phyloP scores from a whole-genome alignment of 495 filamentous ascomycete genomes.

The Immersiella caudata region DNA sequence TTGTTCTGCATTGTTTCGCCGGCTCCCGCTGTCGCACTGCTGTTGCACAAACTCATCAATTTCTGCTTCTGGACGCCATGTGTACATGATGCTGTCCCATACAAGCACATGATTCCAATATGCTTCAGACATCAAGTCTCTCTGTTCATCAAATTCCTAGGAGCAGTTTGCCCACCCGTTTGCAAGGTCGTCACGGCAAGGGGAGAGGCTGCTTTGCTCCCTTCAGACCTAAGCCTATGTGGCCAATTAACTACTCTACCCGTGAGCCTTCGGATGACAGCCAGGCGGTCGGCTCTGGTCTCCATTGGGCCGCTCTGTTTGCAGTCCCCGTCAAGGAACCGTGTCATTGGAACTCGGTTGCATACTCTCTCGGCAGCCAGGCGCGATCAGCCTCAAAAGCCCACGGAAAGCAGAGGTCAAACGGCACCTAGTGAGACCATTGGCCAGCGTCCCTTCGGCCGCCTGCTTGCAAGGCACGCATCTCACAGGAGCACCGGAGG shows the following conservation, averaged over 20 bases:
- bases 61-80: neutral
- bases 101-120: neutral
- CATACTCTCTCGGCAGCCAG: constrained; percentile 29
- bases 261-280: constrained; percentile 6
- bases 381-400: constrained; percentile 28
- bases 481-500: neutral
- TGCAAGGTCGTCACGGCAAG: neutral
- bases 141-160: neutral
- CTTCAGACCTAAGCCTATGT: neutral
- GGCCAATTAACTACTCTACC: neutral
- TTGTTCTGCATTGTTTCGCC: constrained; percentile 6
- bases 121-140: neutral
- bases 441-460: constrained; percentile 27
- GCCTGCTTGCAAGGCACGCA: constrained; percentile 17
- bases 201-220: neutral
- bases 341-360: constrained; percentile 29
- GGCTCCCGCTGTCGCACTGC: neutral
- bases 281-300: constrained; percentile 15
- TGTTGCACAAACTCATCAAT: constrained; percentile 17
- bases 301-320: constrained; percentile 26
- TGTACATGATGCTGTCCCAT: neutral
- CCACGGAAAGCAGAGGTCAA: constrained; percentile 34
- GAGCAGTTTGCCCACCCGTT: neutral
- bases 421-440: constrained; percentile 29
- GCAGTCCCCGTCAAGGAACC: constrained; percentile 26